Base-by-base conservation (phyloP, 768 basidiomycete species). In the Gautieria morchelliformis region DNA sequence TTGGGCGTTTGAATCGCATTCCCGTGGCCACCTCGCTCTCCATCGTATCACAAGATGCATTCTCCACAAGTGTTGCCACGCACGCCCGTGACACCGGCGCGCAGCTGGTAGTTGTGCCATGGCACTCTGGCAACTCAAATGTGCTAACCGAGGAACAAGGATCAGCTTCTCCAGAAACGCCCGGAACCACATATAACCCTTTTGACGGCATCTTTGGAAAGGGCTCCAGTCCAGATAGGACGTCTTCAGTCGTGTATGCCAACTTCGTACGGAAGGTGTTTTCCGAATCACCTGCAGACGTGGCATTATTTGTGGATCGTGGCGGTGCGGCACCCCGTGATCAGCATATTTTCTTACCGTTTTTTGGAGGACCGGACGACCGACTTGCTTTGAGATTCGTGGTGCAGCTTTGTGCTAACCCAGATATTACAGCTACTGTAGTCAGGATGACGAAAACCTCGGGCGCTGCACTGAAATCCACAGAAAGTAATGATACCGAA, bases 341-440 rank as follows among this genome's bases (percentile, higher is more conserved):
- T 22, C 75, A 85, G 59, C 89, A 89, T 61, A 65, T 97, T 30
- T 82, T 94, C 67, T 66, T 93, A 42, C 89, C 94, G 0, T 97
- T 95, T 81, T 88, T 92, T 67, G 95, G 95, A 39, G 95, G 95
- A 0, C 84, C 91, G 0, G 95, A 99, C 67, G 95, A 97, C 67
- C 82, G 96, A 1, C 75, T 92, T 20, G 90, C 91, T 0, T 72
- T 98, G 27, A 72, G 78, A 32, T 82, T 98, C 64, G 80, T 91
- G 4, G 81, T 89, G 35, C 94, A 97, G 67, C 65, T 88, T 30
- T 88, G 93, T 56, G 69, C 70, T 33, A 84, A 86, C 60, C 67
- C 78, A 0, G 70, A 68, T 37, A 77, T 90, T 0, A 79, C 70
- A 5, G 96, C 90, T 0, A 92, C 88, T 0, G 81, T 92, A 0